Evolutionary conservation across 1,284 basidiomycete species (phyloP).

Genomic region (Malassezia globosa): DNA sequence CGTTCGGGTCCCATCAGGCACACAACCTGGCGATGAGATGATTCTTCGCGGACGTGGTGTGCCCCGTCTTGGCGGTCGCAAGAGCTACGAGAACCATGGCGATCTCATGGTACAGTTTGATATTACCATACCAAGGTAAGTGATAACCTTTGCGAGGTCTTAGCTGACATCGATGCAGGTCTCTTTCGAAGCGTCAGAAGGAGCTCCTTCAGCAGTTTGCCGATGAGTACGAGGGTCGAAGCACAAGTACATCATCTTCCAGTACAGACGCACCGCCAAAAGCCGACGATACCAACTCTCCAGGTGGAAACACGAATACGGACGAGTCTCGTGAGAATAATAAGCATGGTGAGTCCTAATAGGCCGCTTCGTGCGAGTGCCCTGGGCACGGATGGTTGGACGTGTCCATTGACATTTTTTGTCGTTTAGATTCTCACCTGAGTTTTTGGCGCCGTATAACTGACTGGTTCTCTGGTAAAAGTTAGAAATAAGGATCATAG

Average conservation of each 20-base stretch:
- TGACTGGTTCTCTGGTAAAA: conserved; percentile 8
- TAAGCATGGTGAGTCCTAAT: conserved; percentile 16
- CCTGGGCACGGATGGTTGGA: not conserved
- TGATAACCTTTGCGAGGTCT: not conserved
- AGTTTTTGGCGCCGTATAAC: conserved; percentile 5
- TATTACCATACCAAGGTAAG: conserved; percentile 78
- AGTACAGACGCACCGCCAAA: too few species aligned
- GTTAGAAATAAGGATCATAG: not conserved
- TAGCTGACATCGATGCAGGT: too few species aligned
- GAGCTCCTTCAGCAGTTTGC: conserved; percentile 79
- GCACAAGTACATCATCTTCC: not conserved
- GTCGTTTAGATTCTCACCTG: conserved; percentile 4
- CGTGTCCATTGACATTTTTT: not conserved
- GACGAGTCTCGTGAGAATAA: not conserved
- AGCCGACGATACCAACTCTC: conserved; percentile 4
- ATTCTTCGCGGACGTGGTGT: conserved; percentile 82
- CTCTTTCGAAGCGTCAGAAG: conserved; percentile 68
- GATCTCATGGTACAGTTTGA: conserved; percentile 85
- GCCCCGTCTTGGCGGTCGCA: conserved; percentile 53
- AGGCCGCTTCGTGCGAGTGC: not conserved
- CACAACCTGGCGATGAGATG: conserved; percentile 94
- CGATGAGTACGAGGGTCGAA: conserved; percentile 70
- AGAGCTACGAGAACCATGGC: conserved; percentile 49
- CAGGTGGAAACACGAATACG: not conserved
- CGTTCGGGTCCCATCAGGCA: conserved; percentile 80